Evolutionary conservation across 2,329 filamentous ascomycete genomes (phyloP).

Genomic region (Microdochium nivale): DNA sequence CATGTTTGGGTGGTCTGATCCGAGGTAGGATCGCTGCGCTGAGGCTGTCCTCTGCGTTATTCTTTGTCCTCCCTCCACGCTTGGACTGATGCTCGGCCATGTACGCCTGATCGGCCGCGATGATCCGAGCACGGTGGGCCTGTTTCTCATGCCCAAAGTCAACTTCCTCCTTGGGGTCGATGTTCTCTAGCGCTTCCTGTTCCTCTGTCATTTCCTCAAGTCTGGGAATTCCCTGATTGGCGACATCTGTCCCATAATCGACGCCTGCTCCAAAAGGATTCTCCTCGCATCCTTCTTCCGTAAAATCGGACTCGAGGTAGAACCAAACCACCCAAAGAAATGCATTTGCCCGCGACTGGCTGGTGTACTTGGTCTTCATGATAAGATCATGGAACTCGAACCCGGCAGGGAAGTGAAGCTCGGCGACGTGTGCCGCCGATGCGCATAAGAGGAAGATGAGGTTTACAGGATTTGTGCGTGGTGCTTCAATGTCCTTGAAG

Average conservation of each 20-base stretch:
- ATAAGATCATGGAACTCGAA: constrained; percentile 94
- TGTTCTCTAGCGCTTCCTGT: constrained; percentile 60
- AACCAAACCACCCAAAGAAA: constrained; percentile 99
- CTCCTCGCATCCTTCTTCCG: constrained; percentile 73
- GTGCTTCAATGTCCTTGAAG: constrained; percentile 57
- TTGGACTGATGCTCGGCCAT: constrained; percentile 53
- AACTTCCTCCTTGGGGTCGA: constrained; percentile 51
- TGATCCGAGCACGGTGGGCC: constrained; percentile 64
- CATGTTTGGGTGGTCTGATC: constrained; percentile 55
- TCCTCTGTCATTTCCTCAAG: constrained; percentile 58
- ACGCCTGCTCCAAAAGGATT: constrained; percentile 81
- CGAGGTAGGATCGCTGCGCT: constrained; percentile 49
- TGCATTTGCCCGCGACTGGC: constrained; percentile 71
- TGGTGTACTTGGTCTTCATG: constrained; percentile 80
- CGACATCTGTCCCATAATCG: constrained; percentile 54
- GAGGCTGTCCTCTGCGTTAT: constrained; percentile 42
- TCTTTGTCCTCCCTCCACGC: constrained; percentile 29
- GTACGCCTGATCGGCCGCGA: constrained; percentile 66
- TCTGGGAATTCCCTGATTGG: constrained; percentile 60
- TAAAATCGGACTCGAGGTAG: constrained; percentile 94
- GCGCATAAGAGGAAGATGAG: constrained; percentile 91
- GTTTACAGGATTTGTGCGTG: constrained; percentile 92
- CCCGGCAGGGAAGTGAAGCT: constrained; percentile 77
- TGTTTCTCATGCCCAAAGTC: constrained; percentile 43
- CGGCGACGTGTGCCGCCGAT: constrained; percentile 83